Evolutionary conservation across 345 rosid genomes (phyloP).

Genomic region (Draba incana): DNA sequence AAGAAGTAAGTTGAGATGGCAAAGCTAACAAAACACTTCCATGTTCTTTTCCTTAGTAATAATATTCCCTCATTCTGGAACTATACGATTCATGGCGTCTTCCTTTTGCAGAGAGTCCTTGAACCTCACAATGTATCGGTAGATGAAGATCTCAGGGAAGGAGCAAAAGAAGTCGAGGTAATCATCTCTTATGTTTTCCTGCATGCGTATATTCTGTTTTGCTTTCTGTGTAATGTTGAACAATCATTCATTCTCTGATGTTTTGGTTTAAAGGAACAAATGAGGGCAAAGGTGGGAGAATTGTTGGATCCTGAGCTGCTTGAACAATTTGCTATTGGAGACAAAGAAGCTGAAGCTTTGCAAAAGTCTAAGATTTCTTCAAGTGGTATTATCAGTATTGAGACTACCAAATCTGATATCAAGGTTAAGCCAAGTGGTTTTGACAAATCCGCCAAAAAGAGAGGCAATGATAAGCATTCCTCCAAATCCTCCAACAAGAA

Average conservation of each 20-base stretch:
- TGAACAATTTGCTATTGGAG: slow-evolving; percentile 67
- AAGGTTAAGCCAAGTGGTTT: slow-evolving; percentile 51
- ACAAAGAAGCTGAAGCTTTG: slow-evolving; percentile 70
- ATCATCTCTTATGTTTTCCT: background rate
- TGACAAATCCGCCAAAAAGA: slow-evolving; percentile 53
- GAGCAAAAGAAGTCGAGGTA: slow-evolving; percentile 85
- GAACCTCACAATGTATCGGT: slow-evolving; percentile 81
- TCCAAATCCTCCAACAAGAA: slow-evolving; percentile 62
- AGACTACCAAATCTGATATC: slow-evolving; percentile 41
- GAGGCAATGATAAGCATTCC: slow-evolving; percentile 51
- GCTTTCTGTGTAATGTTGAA: slow-evolving; percentile 2
- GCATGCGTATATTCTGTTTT: background rate
- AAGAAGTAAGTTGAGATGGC: slow-evolving; percentile 62
- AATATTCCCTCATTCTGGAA: background rate
- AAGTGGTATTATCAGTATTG: slow-evolving; percentile 67
- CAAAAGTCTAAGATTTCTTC: slow-evolving; percentile 58
- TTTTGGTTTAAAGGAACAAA: slow-evolving; percentile 55
- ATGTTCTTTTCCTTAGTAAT: slow-evolving; percentile 20
- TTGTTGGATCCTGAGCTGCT: slow-evolving; percentile 65
- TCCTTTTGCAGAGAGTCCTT: slow-evolving; percentile 57
- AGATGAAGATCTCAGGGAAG: slow-evolving; percentile 89
- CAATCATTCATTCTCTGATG: background rate
- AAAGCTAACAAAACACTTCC: slow-evolving; percentile 3
- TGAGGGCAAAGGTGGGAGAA: slow-evolving; percentile 64
- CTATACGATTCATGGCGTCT: slow-evolving; percentile 19